Percentiles rank a stretch among this genome's conserved stretches.
These are phyloP conservation scores for Myxozyma vanderwaltii DNA, from an alignment of 805 yeast genomes.

Conservation along the genomic window DNA sequence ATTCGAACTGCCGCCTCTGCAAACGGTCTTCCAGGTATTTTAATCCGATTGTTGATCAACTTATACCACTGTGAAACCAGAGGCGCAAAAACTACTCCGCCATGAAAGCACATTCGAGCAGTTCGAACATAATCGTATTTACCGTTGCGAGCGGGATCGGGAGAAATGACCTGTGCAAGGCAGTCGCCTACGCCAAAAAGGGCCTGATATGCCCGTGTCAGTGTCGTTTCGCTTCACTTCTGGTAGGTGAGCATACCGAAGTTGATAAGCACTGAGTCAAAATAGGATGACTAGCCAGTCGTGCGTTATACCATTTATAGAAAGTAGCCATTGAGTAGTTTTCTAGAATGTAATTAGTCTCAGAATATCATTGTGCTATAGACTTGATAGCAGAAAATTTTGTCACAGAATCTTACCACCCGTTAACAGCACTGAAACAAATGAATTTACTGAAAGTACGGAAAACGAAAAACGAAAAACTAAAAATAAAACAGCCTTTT, in stretches of 20 bases:
- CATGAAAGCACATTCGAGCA: slow-evolving; percentile 65
- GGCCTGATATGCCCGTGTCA: not conserved
- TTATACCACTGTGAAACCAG: slow-evolving; percentile 64
- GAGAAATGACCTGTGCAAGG: slow-evolving; percentile 64
- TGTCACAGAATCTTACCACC: not conserved
- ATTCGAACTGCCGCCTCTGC: slow-evolving; percentile 54
- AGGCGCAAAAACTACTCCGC: slow-evolving; percentile 74
- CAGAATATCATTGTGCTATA: not conserved
- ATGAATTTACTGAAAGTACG: too few relatives aligned
- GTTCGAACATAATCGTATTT: slow-evolving; percentile 59
- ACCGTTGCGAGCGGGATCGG: slow-evolving; percentile 36
- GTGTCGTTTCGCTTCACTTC: not conserved
- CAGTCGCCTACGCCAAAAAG: slow-evolving; percentile 76
- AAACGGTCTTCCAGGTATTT: slow-evolving; percentile 27
- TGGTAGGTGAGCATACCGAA: slow-evolving; percentile 9
- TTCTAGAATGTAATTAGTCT: not conserved
- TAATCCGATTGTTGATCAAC: slow-evolving; percentile 27
- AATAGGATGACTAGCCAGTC: slow-evolving; percentile 25
- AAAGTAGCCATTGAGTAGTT: slow-evolving; percentile 21
- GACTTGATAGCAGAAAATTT: not conserved
- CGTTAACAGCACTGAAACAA: too few relatives aligned
- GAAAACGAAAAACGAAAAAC: too few relatives aligned
- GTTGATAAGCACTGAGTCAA: slow-evolving; percentile 28
- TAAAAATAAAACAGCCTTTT: too few relatives aligned
- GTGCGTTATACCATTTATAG: slow-evolving; percentile 27